Base-by-base conservation (phyloP, 495 filamentous ascomycete genomes). In the Talaromyces borbonicus region DNA sequence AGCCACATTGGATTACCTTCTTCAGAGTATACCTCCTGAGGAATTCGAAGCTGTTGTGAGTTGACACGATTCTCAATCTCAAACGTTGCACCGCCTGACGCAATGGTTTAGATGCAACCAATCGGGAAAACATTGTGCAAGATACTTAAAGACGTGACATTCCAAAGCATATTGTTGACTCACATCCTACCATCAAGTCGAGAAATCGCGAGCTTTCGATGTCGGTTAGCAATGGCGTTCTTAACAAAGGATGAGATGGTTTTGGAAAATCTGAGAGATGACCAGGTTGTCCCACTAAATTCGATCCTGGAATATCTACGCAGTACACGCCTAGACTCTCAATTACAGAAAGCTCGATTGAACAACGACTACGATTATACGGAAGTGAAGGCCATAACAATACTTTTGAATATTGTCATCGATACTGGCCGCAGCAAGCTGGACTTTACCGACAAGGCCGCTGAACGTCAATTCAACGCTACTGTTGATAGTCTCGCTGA, bases 141-240 rank as follows among this genome's bases (percentile, higher is more conserved):
- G 19, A 75, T 68, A 35, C 59, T 79, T 31, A 58, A 58, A 15
- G 68, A 78, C 30, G 51, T 72, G 4, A 54, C 61, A 26, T 63
- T 86, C 5, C 81, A 80, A 35, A 67, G 76, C 37, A 71, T 74
- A 23, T 61, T 85, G 3, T 67, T 90, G 19, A 70, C 71, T 14
- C 65, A 74, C 43, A 71, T 87, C 23, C 65, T 81, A 4, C 69
- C 72, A 12, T 68, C 63, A 6, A 70, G 68, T 6, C 56, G 71
- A 1, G 67, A 75, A 47, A 66, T 80, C 16, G 71, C 81, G 37
- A 66, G 80, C 23, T 65, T 94, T 32, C 74, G 83, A 30, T 75
- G 80, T 25, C 74, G 83, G n/a, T 74, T 96, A 8, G 85, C 87
- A 1, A 64, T 86, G 27, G 69, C 79, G 15, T 90, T 82, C 54